Evolutionary conservation across 1,284 basidiomycete genomes (phyloP).

Genomic region (Austropuccinia psidii): DNA sequence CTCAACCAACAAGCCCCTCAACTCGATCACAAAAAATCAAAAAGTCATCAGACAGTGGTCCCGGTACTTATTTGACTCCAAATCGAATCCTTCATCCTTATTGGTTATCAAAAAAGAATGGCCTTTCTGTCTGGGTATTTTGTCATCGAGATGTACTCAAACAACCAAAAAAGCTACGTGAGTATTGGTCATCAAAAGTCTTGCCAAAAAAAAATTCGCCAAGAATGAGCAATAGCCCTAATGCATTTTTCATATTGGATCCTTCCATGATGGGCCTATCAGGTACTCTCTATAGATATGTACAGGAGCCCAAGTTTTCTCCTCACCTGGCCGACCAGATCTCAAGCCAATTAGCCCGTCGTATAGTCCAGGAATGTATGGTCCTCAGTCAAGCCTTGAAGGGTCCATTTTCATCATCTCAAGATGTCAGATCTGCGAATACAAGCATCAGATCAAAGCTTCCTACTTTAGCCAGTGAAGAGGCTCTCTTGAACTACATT

Average conservation of each 20-base stretch:
- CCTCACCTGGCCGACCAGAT: conserved; percentile 19
- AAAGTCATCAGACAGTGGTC: conserved; percentile 1
- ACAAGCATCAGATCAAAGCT: not conserved
- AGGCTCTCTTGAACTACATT: not conserved
- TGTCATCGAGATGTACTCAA: conserved; percentile 26
- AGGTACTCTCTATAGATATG: conserved; percentile 28
- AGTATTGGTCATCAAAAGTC: too few relatives aligned
- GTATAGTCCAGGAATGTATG: conserved; percentile 24
- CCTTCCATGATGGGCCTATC: not conserved
- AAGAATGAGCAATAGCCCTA: too few relatives aligned
- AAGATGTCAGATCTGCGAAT: not conserved
- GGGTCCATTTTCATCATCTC: not conserved
- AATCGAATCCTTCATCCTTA: conserved; percentile 28
- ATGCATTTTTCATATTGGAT: not conserved
- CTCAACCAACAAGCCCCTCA: not conserved
- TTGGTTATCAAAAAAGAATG: conserved; percentile 19
- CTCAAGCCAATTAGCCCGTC: conserved; percentile 13
- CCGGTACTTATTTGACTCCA: conserved; percentile 19
- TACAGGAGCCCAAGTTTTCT: conserved; percentile 14
- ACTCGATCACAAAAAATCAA: not conserved
- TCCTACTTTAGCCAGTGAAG: conserved; percentile 4
- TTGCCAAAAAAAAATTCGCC: too few relatives aligned
- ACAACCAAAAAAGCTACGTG: conserved; percentile 31
- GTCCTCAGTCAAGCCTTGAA: not conserved
- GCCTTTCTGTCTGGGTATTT: conserved; percentile 26